Conservation (phyloP, 1,139 yeast species). For the Sugiyamaella sp. region DNA sequence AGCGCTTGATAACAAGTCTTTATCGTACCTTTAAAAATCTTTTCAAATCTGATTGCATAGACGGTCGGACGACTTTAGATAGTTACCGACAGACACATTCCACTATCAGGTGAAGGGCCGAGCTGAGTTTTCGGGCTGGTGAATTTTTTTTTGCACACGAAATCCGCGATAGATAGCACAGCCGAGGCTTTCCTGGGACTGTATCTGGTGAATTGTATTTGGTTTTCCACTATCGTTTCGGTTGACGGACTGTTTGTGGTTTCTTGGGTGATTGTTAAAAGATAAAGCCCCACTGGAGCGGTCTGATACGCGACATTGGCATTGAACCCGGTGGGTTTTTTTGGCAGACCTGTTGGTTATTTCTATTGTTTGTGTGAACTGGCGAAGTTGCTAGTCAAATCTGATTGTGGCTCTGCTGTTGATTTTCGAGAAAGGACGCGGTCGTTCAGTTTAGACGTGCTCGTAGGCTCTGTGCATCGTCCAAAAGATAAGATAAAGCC, state of each 20-base stretch:
- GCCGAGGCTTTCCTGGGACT: too few relatives aligned
- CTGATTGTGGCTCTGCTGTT: not conserved
- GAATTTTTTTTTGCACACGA: not conserved
- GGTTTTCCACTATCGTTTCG: not conserved
- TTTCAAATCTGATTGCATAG: slow-evolving; percentile 15
- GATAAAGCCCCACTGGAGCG: slow-evolving; percentile 11
- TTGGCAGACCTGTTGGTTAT: too few relatives aligned
- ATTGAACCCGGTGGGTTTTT: too few relatives aligned
- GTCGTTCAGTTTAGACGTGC: too few relatives aligned
- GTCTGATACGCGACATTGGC: slow-evolving; percentile 11
- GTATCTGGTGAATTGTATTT: not conserved
- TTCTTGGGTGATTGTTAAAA: not conserved
- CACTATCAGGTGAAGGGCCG: not conserved
- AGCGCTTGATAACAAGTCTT: slow-evolving; percentile 18
- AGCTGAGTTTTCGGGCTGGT: too few relatives aligned
- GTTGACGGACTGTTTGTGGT: not conserved
- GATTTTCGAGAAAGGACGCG: too few relatives aligned
- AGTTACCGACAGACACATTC: slow-evolving; percentile 1
- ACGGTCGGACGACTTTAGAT: slow-evolving; percentile 7
- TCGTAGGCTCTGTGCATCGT: not conserved
- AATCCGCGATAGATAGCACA: too few relatives aligned
- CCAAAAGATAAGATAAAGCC: slow-evolving; percentile 1
- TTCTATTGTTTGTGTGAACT: not conserved
- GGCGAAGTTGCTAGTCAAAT: too few relatives aligned
- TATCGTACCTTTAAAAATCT: slow-evolving; percentile 16